Base-by-base conservation (phyloP, 331 rosid species). In the Prunus yedoensis region DNA sequence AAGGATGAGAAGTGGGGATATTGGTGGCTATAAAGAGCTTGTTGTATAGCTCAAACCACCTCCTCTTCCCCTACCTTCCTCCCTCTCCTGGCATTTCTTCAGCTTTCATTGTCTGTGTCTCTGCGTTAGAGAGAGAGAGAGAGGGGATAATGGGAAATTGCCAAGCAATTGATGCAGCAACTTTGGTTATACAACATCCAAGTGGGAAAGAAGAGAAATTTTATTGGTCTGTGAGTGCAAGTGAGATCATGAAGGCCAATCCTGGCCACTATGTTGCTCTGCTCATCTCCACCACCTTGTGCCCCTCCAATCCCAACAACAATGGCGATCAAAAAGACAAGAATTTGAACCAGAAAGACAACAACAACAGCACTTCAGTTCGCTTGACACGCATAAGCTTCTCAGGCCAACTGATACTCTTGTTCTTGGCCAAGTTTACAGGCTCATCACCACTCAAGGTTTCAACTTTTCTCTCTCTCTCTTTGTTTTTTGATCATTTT, bases 181-280 rank as follows among this genome's bases (percentile, higher is more conserved):
- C 93, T 3, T 79, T 94, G 25, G 93, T 87, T 54, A 86, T 94
- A 27, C 96, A 94, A 45, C 91, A 92, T 70, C 97, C 99, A 32
- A 89, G 78, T 87, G 99, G 99, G 30, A 92, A 92, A 82, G 92
- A 79, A 50, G 97, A 94, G 74, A 94, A 66, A 52, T 77, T 89
- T 18, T 92, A 86, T 79, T 89, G 89, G 88, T 79, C 92, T 47
- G 89, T 94, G 38, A 87, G 77, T 84, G 99, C 99, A 16, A 83
- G 81, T 75, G 96, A 90, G 80, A 82, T 94, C 2, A 92, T 90
- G 97, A 92, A 88, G 89, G 70, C 81, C n/a, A 89, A 94, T 49
- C 97, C 97, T 21, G 97, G 90, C 72, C 99, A 92, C 83, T 90
- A 92, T 74, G 99, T 94, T 73, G 99, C 96, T 62, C 97, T 94